A percentile compares a stretch with the other conserved stretches of the same genome.
Evolutionary conservation across 352 stramenopile species (phyloP).

Genomic region (Globisporangium rhizosaccharum): DNA sequence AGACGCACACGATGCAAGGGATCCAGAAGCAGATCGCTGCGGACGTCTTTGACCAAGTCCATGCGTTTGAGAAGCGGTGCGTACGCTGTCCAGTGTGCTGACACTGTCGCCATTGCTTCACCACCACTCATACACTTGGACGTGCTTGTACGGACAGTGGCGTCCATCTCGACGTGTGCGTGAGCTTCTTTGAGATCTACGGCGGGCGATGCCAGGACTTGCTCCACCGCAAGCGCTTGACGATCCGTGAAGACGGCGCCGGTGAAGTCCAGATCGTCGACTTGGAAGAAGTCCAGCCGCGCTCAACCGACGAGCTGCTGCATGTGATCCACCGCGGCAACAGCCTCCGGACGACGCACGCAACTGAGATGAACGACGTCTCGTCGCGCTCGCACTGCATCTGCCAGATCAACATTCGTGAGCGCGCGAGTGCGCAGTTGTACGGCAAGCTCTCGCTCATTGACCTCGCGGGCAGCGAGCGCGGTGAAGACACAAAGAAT

Average conservation of each 20-base stretch:
- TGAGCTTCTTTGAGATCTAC: conserved; percentile 98
- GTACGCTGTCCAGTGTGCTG: neutral
- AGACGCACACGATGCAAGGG: conserved; percentile 93
- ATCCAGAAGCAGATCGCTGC: conserved; percentile 75
- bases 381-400: conserved; percentile 94
- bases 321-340: conserved; percentile 92
- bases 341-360: conserved; percentile 92
- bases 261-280: conserved; percentile 95
- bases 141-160: conserved; percentile 15
- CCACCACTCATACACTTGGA: neutral
- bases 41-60: conserved; percentile 67
- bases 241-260: conserved; percentile 91
- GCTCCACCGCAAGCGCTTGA: conserved; percentile 86
- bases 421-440: conserved; percentile 35
- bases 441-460: conserved; percentile 94
- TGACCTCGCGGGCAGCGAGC: conserved; percentile 95
- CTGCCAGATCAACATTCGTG: conserved; percentile 89
- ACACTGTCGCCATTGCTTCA: too few relatives aligned
- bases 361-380: conserved; percentile 95
- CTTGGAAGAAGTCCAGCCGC: conserved; percentile 89
- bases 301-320: conserved; percentile 86
- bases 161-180: conserved; percentile 77
- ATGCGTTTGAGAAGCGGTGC: conserved; percentile 44
- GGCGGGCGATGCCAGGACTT: conserved; percentile 94
- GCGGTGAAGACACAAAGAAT: conserved; percentile 93